These are phyloP conservation scores for Pisolithus orientalis DNA, from an alignment of 768 basidiomycete species.

Conservation along the genomic window DNA sequence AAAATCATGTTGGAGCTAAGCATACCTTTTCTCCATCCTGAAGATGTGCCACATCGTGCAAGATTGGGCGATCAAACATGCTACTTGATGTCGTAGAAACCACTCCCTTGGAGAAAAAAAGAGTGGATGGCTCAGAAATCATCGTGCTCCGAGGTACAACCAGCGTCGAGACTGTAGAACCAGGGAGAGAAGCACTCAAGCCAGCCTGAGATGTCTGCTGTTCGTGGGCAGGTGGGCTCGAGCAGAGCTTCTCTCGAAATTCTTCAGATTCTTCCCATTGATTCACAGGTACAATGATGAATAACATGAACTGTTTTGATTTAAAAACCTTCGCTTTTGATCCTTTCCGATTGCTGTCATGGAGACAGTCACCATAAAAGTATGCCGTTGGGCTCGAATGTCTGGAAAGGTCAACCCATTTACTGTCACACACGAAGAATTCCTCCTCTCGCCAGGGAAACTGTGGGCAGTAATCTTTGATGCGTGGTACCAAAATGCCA, in stretches of 20 bases:
- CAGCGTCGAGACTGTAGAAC: not conserved
- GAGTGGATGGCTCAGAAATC: not conserved
- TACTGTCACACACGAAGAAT: conserved; percentile 4
- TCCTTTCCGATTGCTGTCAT: not conserved
- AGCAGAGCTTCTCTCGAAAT: not conserved
- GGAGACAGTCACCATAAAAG: conserved; percentile 4
- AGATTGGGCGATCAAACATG: not conserved
- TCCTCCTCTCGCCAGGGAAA: too few species aligned
- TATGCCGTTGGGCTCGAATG: not conserved
- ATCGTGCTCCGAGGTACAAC: not conserved
- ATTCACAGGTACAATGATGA: conserved; percentile 1
- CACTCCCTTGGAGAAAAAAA: not conserved
- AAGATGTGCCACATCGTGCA: not conserved
- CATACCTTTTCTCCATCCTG: not conserved
- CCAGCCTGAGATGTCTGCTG: too few species aligned
- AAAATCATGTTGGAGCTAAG: too few species aligned
- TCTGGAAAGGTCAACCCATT: conserved; percentile 4
- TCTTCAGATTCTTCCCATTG: conserved; percentile 5
- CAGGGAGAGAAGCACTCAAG: too few species aligned
- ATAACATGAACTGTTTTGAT: not conserved
- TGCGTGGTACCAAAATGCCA: not conserved
- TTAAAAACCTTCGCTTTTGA: conserved; percentile 2
- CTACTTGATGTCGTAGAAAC: not conserved
- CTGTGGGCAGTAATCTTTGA: not conserved
- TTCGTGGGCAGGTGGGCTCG: not conserved